These are phyloP conservation scores for Fusarium nanum DNA, from an alignment of 2,329 filamentous ascomycete species.

Conservation along the genomic window DNA sequence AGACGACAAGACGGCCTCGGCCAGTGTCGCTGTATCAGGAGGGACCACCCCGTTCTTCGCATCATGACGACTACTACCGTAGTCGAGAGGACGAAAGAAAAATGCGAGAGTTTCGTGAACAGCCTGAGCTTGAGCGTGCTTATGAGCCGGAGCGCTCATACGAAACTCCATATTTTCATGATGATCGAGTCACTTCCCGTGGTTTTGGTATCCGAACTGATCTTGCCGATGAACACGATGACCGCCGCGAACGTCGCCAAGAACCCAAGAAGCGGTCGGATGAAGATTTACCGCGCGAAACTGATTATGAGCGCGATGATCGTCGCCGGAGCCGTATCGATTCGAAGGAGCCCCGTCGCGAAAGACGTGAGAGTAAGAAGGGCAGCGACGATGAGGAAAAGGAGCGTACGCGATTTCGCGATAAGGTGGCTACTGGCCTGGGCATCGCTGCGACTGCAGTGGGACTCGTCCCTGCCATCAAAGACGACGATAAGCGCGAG, in stretches of 20 bases:
- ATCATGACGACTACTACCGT: conserved; percentile 62
- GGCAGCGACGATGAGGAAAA: conserved; percentile 53
- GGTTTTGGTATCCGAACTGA: conserved; percentile 66
- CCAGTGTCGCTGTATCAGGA: conserved; percentile 68
- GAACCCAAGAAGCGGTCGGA: conserved; percentile 49
- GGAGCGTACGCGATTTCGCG: conserved; percentile 58
- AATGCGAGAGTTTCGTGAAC: conserved; percentile 57
- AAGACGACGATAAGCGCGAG: conserved; percentile 56
- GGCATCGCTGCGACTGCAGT: conserved; percentile 62
- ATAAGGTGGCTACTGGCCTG: conserved; percentile 61
- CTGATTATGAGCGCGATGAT: conserved; percentile 48
- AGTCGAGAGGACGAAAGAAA: conserved; percentile 60
- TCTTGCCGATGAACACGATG: conserved; percentile 53
- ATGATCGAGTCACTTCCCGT: conserved; percentile 59
- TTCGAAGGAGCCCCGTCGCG: conserved; percentile 45
- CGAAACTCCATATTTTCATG: conserved; percentile 54
- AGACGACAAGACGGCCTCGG: conserved; percentile 51
- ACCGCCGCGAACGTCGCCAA: conserved; percentile 55
- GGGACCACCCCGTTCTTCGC: conserved; percentile 54
- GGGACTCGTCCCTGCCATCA: conserved; percentile 54
- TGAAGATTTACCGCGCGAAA: conserved; percentile 46
- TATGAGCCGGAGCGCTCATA: conserved; percentile 44
- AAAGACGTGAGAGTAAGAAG: conserved; percentile 48
- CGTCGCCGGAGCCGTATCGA: conserved; percentile 45
- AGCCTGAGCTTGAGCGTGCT: conserved; percentile 51